Evolutionary conservation across 192 early-diverging fungal genomes (phyloP), one percentile per base, ranked within the genome.

Genomic region (Coemansia sp.): DNA sequence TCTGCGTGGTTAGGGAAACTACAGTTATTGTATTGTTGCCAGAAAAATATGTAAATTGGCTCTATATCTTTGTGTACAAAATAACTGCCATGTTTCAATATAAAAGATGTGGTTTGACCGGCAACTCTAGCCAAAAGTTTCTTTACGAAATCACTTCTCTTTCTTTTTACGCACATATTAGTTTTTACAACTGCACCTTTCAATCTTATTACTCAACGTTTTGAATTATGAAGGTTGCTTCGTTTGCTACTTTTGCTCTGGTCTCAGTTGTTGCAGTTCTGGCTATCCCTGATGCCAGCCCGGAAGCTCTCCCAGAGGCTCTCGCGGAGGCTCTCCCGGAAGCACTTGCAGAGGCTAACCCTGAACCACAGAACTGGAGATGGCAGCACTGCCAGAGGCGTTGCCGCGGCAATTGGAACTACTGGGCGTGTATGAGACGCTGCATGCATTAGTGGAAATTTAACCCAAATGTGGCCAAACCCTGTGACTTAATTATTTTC

Each of bases 351-450:
- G 41, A 45, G 41, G 41, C 41, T n/a, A 45, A 12, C 41, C 41
- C 41, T 45, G 41, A 45, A n/a, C 41, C 41, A n/a, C 22, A 23
- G 49, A 3, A 6, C 17, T 22, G 49, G 49, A 4, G 21, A 21
- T 21, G 21, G 21, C 21, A 1, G 19, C 7, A 0, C 17, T 58
- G 37, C 10, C 21, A 14, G 47, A 51, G 32, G 65, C 56, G 47
- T 75, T 58, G 39, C 66, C 69, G 41, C 66, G 66, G 38, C 69
- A 75, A 29, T 61, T 67, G 12, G 35, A 62, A 27, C 66, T 45
- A 45, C 41, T n/a, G 14, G 14, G 11, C 14, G 41, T 45, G 41
- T n/a, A 45, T 45, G 41, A 35, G 6, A 35, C 32, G 32, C 32
- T 35, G 32, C 7, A 35, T 35, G 32, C 32, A 35, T 35, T 35